phyloP scores from a whole-genome alignment of 768 basidiomycete species.

The Podaxis sp. region DNA sequence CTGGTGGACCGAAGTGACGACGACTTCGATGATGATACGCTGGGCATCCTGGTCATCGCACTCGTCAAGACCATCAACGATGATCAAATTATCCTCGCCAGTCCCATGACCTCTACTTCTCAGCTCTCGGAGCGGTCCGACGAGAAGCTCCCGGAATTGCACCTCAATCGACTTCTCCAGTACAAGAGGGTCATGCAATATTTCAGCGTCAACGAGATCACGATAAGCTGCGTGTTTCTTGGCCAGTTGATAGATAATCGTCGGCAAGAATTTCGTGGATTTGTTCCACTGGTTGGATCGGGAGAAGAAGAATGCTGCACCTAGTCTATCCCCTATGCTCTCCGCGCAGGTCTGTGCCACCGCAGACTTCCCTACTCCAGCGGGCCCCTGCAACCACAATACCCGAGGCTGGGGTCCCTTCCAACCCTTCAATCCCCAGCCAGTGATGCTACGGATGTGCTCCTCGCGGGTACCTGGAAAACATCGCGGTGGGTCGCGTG shows the following conservation, averaged over 20 bases:
- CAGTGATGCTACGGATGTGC: neutral
- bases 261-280: neutral
- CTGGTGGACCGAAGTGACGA: neutral
- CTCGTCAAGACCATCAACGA: slow-evolving; percentile 14
- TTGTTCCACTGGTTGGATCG: neutral
- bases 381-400: neutral
- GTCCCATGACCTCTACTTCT: no score
- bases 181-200: slow-evolving; percentile 11
- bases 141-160: neutral
- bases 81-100: neutral
- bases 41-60: slow-evolving; percentile 17
- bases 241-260: slow-evolving; percentile 24
- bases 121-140: neutral
- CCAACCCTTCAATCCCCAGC: neutral
- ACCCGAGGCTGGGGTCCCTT: neutral
- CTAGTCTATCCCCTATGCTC: neutral
- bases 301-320: neutral
- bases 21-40: slow-evolving; percentile 15
- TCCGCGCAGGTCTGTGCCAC: neutral
- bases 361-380: neutral
- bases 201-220: slow-evolving; percentile 6
- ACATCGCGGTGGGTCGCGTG: neutral
- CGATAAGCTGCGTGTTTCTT: slow-evolving; percentile 1
- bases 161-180: slow-evolving; percentile 11
- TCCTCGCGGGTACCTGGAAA: neutral